Evolutionary conservation across 1,139 yeast genomes (phyloP).

Genomic region (Eremothecium coryli): DNA sequence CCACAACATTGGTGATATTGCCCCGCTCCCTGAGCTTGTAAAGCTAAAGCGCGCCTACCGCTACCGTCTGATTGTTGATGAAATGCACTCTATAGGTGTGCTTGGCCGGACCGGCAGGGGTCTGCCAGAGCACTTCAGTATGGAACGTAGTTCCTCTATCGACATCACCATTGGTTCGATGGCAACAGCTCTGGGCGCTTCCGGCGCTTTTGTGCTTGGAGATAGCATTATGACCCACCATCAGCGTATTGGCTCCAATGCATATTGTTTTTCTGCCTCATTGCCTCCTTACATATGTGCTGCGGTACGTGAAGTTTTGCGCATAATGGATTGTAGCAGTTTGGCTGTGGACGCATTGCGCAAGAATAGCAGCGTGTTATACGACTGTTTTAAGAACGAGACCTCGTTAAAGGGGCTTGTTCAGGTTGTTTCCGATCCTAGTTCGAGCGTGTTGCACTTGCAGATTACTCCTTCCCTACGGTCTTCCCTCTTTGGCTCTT

Average conservation of each 20-base stretch:
- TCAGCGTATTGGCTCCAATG: conserved; percentile 82
- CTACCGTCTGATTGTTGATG: conserved; percentile 80
- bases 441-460: conserved; percentile 63
- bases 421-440: conserved; percentile 46
- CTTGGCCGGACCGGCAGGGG: conserved; percentile 86
- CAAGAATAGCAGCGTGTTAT: conserved; percentile 32
- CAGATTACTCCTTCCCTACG: conserved; percentile 38
- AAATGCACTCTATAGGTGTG: conserved; percentile 76
- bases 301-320: conserved; percentile 55
- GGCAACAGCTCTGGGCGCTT: conserved; percentile 75
- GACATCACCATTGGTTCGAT: conserved; percentile 84
- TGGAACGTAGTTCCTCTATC: conserved; percentile 50
- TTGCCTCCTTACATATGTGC: conserved; percentile 86
- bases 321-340: conserved; percentile 35
- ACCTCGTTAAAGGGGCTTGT: conserved; percentile 33
- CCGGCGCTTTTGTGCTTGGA: conserved; percentile 95
- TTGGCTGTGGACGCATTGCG: conserved; percentile 31
- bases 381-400: conserved; percentile 32
- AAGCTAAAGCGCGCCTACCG: conserved; percentile 73
- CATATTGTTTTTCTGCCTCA: conserved; percentile 90
- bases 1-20: conserved; percentile 73
- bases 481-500: conserved; percentile 20
- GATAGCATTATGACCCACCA: conserved; percentile 76
- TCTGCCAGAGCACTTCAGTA: conserved; percentile 53
- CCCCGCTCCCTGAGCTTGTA: conserved; percentile 59